Evolutionary conservation across 495 filamentous ascomycete genomes (phyloP), one percentile per base, ranked within the genome.

Genomic region (Aspergillus kassunensis): DNA sequence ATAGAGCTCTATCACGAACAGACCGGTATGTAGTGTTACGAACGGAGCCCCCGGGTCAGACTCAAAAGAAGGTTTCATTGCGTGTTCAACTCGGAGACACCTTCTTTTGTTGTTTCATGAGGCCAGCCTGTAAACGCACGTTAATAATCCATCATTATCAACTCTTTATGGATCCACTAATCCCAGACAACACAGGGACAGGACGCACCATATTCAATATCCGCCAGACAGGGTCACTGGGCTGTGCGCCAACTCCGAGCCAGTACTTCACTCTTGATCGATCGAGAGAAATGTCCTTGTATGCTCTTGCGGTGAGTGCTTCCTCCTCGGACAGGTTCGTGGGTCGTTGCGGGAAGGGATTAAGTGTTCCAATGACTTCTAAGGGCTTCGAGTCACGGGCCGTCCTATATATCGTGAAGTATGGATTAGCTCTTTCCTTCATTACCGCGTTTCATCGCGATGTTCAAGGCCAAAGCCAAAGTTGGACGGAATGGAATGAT

Each of bases 211-310:
- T 83, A 44, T 75, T 75, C 68, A 98, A 68, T 58, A 98, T 62
- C 71, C 90, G 77, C 93, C 90, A 95, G 23, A 85, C 87, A 4
- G 87, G 80, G 57, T 96, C 89, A 57, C 84, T 91, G 23, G 93
- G 91, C 71, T 98, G 93, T 33, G 93, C 93, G 3, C 93, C 93
- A 9, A 97, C 91, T 65, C 93, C 93, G 12, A 98, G 74, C 93
- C 93, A 98, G 72, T 98, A 98, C 68, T 87, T 85, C 46, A 91
- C 87, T 41, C 93, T 77, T 45, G 79, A 68, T 1, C 76, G 77
- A 74, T 98, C 93, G 2, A 98, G 77, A 49, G 89, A 83, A 60
- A 98, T 87, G 49, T 97, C 91, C 69, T 98, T 98, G 67, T 82
- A 84, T 53, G 84, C 75, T 48, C 80, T 82, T 23, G 70, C 60